Percentiles rank a stretch among this genome's conserved stretches.
Conservation (phyloP, 2,329 filamentous ascomycete species). For the Fonsecaea monophora region DNA sequence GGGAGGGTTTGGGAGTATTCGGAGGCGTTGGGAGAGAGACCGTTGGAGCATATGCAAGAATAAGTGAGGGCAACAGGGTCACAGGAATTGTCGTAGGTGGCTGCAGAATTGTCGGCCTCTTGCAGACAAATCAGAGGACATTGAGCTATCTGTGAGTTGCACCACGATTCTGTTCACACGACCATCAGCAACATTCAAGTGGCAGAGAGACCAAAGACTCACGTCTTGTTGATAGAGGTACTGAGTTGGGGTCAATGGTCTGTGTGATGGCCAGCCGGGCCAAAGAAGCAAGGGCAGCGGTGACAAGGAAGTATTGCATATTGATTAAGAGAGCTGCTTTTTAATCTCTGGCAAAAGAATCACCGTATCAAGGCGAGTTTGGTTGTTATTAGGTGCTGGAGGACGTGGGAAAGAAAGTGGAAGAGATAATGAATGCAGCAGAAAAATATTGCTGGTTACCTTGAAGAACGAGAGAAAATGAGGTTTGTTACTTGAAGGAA, state of each 20-base stretch:
- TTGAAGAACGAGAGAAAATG: constrained; percentile 12
- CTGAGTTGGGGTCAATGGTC: constrained; percentile 48
- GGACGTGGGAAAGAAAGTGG: background rate
- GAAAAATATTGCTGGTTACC: background rate
- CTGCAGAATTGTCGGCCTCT: constrained; percentile 45
- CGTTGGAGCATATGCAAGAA: constrained; percentile 63
- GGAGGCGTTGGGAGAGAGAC: constrained; percentile 62
- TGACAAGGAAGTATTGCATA: constrained; percentile 40
- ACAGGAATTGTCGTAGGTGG: constrained; percentile 50
- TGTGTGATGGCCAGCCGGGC: constrained; percentile 48
- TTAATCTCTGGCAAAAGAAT: background rate
- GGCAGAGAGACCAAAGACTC: constrained; percentile 26
- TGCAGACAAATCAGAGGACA: constrained; percentile 57
- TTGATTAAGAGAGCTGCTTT: constrained; percentile 8
- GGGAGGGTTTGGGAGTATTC: constrained; percentile 69
- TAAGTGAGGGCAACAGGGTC: constrained; percentile 59
- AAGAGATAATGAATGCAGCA: constrained; percentile 3
- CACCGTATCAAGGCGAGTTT: background rate
- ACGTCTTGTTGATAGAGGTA: constrained; percentile 49
- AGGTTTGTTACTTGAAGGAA: constrained; percentile 11
- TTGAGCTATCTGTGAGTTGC: constrained; percentile 49
- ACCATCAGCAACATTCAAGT: background rate
- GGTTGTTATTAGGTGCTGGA: constrained; percentile 2
- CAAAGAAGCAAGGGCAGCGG: constrained; percentile 44
- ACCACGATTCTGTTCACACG: constrained; percentile 50